Evolutionary conservation across 2,329 filamentous ascomycete genomes (phyloP).

Genomic region (Aspergillus texensis): DNA sequence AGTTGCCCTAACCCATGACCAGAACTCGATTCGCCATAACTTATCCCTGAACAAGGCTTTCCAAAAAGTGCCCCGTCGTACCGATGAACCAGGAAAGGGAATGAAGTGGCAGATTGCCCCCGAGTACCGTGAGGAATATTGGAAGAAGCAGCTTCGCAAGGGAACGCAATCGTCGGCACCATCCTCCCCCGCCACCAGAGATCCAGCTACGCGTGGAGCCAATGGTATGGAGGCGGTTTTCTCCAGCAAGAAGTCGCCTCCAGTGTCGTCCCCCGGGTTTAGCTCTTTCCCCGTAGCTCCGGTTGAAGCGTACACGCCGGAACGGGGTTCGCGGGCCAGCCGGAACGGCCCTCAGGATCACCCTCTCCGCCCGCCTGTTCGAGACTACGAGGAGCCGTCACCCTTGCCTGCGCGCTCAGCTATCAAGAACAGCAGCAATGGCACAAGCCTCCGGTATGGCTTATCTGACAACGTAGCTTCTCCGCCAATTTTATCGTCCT

Average conservation of each 20-base stretch:
- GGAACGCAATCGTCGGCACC: slow-evolving; percentile 49
- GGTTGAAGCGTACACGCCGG: slow-evolving; percentile 51
- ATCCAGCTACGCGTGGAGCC: slow-evolving; percentile 40
- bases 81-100: slow-evolving; percentile 94
- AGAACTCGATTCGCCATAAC: slow-evolving; percentile 97
- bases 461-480: slow-evolving; percentile 45
- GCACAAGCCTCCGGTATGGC: slow-evolving; percentile 38
- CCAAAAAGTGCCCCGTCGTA: slow-evolving; percentile 86
- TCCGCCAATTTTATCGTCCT: slow-evolving; percentile 52
- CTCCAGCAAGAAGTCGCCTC: slow-evolving; percentile 40
- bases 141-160: slow-evolving; percentile 63
- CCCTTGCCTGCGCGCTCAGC: slow-evolving; percentile 42
- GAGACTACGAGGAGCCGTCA: slow-evolving; percentile 47
- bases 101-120: slow-evolving; percentile 98
- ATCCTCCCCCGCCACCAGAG: slow-evolving; percentile 50
- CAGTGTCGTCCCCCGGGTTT: slow-evolving; percentile 43
- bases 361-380: slow-evolving; percentile 32
- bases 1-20: slow-evolving; percentile 7
- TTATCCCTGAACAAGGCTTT: slow-evolving; percentile 93
- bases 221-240: slow-evolving; percentile 47
- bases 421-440: slow-evolving; percentile 26
- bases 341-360: slow-evolving; percentile 34
- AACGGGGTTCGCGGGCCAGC: slow-evolving; percentile 45
- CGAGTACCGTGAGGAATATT: slow-evolving; percentile 83
- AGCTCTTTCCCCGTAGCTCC: slow-evolving; percentile 46